Evolutionary conservation across 140 eudicot genomes (phyloP), one percentile per base, ranked within the genome.

Genomic region (Oenanthe javanica): DNA sequence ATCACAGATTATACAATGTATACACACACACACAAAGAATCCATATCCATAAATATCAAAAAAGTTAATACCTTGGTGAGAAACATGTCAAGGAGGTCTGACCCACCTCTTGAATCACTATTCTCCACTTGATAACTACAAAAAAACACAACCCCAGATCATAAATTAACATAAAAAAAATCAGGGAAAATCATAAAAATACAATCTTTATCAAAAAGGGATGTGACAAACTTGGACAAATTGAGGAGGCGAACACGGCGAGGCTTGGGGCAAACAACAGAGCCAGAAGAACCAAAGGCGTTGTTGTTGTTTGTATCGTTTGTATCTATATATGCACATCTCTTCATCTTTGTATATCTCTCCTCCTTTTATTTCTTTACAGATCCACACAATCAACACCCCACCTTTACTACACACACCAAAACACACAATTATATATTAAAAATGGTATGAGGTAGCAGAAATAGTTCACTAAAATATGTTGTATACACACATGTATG

Each of bases 81-180:
- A 85, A 92, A 85, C 84, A 92, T 84, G 73, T 92, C 97, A 25
- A 92, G 85, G 16, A 92, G 87, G 45, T 92, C 97, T 4, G 83
- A 84, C 85, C 91, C 92, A 38, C 93, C 89, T 75, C 79, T 89
- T 8, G 88, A 79, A 81, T 90, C 91, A 79, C 55, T 73, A 45
- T 79, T 51, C 79, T 87, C 93, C 51, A 79, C 27, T 63, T 85
- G 88, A 8, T 86, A 83, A 85, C 89, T 87, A 82, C 79, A 31
- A 31, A 77, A 75, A 59, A 49, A 6, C 80, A 25, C 15, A 72
- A 0, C 8, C 45, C 45, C 27, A 72, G 81, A 52, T 2, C n/a
- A 52, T 1, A 52, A 51, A 21, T 16, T 40, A 27, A 2, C 5
- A n/a, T n/a, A 7, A 48, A 19, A 75, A 25, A 47, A 74, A 75